Conservation (phyloP, 371 early-diverging fungal species). For the Mucor circinelloides region DNA sequence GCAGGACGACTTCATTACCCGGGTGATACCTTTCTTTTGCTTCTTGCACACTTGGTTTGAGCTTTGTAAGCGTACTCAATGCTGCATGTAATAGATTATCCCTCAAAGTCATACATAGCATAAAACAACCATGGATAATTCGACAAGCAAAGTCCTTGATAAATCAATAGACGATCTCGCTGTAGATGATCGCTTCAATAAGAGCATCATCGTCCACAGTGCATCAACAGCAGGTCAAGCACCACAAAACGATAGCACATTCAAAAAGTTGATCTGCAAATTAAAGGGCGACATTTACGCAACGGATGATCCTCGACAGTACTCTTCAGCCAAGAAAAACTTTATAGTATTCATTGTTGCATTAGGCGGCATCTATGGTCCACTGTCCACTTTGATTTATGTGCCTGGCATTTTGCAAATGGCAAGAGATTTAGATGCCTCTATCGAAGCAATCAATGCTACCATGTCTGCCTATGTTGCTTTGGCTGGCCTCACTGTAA, state of each 20-base stretch:
- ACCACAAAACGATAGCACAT: neutral
- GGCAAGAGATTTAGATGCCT: conserved; percentile 29
- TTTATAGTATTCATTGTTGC: conserved; percentile 28
- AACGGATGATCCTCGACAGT: conserved; percentile 32
- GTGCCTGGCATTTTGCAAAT: conserved; percentile 43
- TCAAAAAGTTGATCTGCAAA: neutral
- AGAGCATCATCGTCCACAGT: neutral
- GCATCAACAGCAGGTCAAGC: neutral
- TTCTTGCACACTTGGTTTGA: neutral
- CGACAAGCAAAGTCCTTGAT: neutral
- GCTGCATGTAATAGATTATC: neutral
- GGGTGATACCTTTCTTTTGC: neutral
- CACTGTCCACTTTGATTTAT: conserved; percentile 38
- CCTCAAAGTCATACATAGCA: neutral
- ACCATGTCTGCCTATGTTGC: conserved; percentile 40
- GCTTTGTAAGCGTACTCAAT: neutral
- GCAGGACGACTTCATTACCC: neutral
- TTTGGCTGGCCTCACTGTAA: conserved; percentile 30
- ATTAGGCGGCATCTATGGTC: conserved; percentile 27
- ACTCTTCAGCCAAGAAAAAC: conserved; percentile 35
- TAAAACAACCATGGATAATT: neutral
- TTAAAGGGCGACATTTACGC: conserved; percentile 11
- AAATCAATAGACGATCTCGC: neutral
- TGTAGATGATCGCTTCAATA: neutral
- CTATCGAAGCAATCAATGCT: conserved; percentile 28